Percentiles rank a stretch among this genome's conserved stretches.
phyloP scores from a whole-genome alignment of 108 stramenopile species.

The Parietichytrium sp. region DNA sequence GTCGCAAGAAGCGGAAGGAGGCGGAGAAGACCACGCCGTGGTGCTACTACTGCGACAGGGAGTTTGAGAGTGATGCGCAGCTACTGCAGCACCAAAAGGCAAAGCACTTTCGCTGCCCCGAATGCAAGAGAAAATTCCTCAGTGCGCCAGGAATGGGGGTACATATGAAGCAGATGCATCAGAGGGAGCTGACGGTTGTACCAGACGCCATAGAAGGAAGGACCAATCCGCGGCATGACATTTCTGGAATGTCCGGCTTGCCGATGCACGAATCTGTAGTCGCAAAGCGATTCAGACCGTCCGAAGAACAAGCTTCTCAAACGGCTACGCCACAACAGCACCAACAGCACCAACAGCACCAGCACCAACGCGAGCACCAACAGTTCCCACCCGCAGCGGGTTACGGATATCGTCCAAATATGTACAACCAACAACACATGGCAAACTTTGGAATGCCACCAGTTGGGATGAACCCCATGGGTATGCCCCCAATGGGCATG shows the following conservation, averaged over 20 bases:
- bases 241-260: constrained; percentile 28
- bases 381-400: neutral
- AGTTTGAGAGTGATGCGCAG: neutral
- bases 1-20: constrained; percentile 10
- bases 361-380: neutral
- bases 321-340: neutral
- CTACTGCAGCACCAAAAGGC: constrained; percentile 44
- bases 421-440: neutral
- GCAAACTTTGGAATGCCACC: neutral
- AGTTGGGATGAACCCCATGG: neutral
- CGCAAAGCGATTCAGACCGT: constrained; percentile 29
- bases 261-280: neutral
- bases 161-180: constrained; percentile 24
- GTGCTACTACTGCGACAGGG: constrained; percentile 43
- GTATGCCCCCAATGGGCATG: constrained; percentile 1
- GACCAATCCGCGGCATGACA: neutral
- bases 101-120: constrained; percentile 26
- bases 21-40: neutral
- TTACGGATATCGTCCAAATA: neutral
- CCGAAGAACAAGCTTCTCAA: too few relatives aligned
- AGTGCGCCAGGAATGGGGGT: constrained; percentile 28
- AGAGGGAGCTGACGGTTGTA: neutral
- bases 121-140: constrained; percentile 6
- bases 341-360: neutral
- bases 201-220: neutral